Conservation (phyloP, 2,329 filamentous ascomycete genomes). For the Elsinoe ampelina region DNA sequence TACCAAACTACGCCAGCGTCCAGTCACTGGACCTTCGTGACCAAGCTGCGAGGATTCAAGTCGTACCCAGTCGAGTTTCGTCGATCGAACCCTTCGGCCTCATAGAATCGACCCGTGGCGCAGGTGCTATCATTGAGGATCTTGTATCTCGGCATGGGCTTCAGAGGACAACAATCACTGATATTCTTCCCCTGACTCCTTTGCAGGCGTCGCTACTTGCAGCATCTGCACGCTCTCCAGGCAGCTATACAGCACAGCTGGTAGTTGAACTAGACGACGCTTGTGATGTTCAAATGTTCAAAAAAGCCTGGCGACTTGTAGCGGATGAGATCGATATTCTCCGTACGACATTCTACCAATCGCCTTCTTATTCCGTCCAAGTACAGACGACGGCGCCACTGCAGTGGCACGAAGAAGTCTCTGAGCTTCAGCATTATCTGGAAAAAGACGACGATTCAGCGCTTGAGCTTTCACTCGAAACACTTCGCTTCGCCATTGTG, state of each 20-base stretch:
- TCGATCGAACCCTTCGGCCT: neutral
- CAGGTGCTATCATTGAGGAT: neutral
- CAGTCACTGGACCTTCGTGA: neutral
- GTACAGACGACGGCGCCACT: neutral
- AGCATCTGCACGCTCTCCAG: neutral
- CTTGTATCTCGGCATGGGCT: neutral
- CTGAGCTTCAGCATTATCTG: neutral
- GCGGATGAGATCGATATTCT: neutral
- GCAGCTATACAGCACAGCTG: neutral
- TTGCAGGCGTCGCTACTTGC: neutral
- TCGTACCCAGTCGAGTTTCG: neutral
- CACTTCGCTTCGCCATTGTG: neutral
- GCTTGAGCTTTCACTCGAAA: neutral
- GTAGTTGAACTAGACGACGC: neutral
- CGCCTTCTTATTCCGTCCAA: neutral
- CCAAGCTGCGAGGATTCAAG: constrained; percentile 5
- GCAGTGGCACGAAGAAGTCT: neutral
- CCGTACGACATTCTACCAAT: neutral
- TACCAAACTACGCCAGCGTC: neutral
- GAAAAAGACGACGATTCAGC: neutral
- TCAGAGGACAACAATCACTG: neutral
- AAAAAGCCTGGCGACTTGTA: neutral
- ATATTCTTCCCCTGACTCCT: neutral
- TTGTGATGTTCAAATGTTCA: neutral
- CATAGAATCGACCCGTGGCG: neutral